Base-by-base conservation (phyloP, 164 flowering plant genomes). In the Protea cynaroides region DNA sequence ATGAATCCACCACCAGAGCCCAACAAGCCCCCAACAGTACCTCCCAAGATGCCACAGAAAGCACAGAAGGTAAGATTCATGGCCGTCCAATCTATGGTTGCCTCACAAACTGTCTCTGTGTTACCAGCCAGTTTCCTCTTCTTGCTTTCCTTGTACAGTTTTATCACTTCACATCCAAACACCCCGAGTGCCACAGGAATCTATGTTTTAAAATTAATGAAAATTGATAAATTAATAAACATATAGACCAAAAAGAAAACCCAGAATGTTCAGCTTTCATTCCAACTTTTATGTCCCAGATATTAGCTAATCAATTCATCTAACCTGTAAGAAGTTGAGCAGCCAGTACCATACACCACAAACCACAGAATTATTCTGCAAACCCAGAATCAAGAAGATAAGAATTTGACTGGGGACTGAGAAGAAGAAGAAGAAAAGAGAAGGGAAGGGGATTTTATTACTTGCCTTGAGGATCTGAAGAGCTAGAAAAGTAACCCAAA, bases 1-100 rank as follows among this genome's bases (percentile, higher is more conserved):
- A 94, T 78, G 78, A 94, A 94, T 12, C 97, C 98, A 21, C 97
- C 98, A 59, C 98, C 98, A 0, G 97, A 89, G 5, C 98, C 98
- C 12, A 91, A 79, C 8, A 94, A 75, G 22, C 98, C 98, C 0
- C 98, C 98, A 7, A 94, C 98, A 7, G 89, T 85, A 56, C 98
- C 98, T 56, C 97, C 98, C 8, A 94, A 53, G 50, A 91, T 70
- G 61, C 96, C 97, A 79, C 95, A 87, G 18, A 89, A 68, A 14
- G 95, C 91, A 64, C 97, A 94, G 61, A 89, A 81, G 11, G 80
- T 60, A 61, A 94, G 76, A 55, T 86, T 80, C 22, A 75, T 17
- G 2, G 69, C 70, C 1, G 82, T 87, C 95, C 96, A 94, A 10
- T 81, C 79, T 8, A 91, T 89, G 0, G 85, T 72, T 23, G 97